Evolutionary conservation across 106 monocot genomes (phyloP), one percentile per base, ranked within the genome.

Genomic region (Hemerocallis citrina): DNA sequence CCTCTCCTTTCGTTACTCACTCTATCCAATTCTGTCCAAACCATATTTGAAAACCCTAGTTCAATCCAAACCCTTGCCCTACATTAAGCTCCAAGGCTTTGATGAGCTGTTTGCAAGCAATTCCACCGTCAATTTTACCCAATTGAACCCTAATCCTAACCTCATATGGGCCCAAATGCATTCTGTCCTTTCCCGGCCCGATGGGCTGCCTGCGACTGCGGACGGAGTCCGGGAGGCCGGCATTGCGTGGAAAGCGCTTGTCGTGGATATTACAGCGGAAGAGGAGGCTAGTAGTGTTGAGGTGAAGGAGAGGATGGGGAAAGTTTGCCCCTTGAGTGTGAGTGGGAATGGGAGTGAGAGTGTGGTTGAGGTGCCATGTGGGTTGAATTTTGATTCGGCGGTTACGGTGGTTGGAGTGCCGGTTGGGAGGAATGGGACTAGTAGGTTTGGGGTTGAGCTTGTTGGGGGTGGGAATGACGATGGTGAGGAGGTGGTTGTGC

Each of bases 331-430:
- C 1, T 81, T 68, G 33, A 56, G 71, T 9, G 76, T 81, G 14
- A 28, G 7, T 13, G 72, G 81, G 32, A 57, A 25, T 55, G 27
- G 34, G 44, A 57, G 39, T 36, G 34, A 20, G 42, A 59, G 52
- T 20, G 38, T 6, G 1, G 45, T 84, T 12, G 68, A 57, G 50
- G 57, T 93, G 33, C 93, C 93, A 0, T 93, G 93, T 51, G 93
- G 93, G 40, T 37, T 93, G 11, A 68, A 75, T 25, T 64, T 82
- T 65, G 76, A 77, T 44, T 93, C 93, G n/a, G 84, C 88, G n/a
- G 66, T 93, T 29, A 88, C 77, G 2, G 23, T 88, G 19, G 74
- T 93, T 0, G 93, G 74, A 8, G 55, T 84, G 3, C 79, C 85
- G 13, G 19, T 37, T 20, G 67, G 43, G 3, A 52, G 6, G 12